A percentile compares a stretch with the other conserved stretches of the same genome.
Conservation (phyloP, 2,329 filamentous ascomycete genomes). For the Ceratocystiopsis minuta region DNA sequence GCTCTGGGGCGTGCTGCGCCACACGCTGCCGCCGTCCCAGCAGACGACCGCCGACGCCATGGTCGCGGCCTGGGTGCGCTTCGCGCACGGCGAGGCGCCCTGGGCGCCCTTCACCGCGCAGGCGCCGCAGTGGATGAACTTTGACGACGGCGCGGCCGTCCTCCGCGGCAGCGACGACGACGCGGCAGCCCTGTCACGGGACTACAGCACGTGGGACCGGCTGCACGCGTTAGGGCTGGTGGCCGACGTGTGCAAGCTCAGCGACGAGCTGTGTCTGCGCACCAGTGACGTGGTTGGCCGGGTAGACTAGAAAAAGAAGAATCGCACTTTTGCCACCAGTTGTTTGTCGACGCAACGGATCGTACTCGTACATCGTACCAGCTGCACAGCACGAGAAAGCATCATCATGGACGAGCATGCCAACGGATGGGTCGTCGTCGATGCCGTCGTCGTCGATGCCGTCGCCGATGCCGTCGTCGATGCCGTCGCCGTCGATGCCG, state of each 20-base stretch:
- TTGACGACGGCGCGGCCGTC: not conserved
- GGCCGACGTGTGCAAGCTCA: not conserved
- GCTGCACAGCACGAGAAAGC: too few species aligned
- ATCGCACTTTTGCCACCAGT: too few species aligned
- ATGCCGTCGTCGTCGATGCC: too few species aligned
- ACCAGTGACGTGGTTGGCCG: not conserved
- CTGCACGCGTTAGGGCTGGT: not conserved
- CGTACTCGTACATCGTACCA: too few species aligned
- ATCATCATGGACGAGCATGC: too few species aligned
- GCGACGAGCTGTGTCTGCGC: constrained; percentile 5
- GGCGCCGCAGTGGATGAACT: constrained; percentile 1
- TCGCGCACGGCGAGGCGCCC: constrained; percentile 5
- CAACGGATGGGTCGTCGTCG: too few species aligned
- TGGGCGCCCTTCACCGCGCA: constrained; percentile 1
- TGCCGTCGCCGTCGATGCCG: too few species aligned
- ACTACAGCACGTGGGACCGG: constrained; percentile 1
- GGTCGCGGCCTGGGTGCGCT: constrained; percentile 5
- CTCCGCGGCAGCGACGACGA: too few species aligned
- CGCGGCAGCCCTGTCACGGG: not conserved
- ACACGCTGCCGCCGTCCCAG: constrained; percentile 5
- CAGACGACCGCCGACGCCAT: not conserved
- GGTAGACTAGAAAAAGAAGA: too few species aligned
- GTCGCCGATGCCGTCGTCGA: too few species aligned
- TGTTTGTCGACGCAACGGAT: too few species aligned
- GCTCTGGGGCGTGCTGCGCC: constrained; percentile 7